Conservation (phyloP, 1,284 basidiomycete genomes). For the Apiotrichum brassicae region DNA sequence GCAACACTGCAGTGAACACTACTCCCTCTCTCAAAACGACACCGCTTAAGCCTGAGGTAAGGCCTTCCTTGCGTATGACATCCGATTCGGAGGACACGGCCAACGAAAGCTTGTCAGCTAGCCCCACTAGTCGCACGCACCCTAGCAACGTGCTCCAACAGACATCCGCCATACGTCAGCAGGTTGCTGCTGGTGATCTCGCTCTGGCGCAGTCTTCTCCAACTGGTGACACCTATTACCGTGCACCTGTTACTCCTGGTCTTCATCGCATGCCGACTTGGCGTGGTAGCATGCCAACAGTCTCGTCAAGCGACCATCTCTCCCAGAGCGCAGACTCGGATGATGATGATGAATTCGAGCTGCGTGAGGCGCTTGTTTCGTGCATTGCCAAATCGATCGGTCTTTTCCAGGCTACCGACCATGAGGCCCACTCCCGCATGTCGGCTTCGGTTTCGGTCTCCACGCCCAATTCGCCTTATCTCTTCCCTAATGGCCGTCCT, state of each 20-base stretch:
- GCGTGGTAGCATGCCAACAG: conserved; percentile 5
- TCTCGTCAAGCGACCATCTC: background rate
- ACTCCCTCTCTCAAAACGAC: conserved; percentile 20
- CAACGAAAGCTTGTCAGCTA: background rate
- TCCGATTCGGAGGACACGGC: conserved; percentile 9
- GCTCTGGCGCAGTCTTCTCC: conserved; percentile 47
- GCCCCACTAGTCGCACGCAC: conserved; percentile 7
- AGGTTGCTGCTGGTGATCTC: conserved; percentile 51
- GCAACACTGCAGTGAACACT: no score
- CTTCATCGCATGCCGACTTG: conserved; percentile 40
- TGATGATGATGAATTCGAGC: conserved; percentile 53
- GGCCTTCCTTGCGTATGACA: background rate
- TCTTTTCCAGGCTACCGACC: conserved; percentile 68
- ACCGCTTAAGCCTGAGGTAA: background rate
- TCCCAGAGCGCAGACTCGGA: conserved; percentile 9
- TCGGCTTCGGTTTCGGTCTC: conserved; percentile 21
- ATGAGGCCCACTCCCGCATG: conserved; percentile 11
- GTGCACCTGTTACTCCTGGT: conserved; percentile 40
- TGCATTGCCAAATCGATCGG: conserved; percentile 98
- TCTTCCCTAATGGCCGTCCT: conserved; percentile 35
- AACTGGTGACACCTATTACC: conserved; percentile 35
- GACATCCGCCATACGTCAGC: conserved; percentile 37
- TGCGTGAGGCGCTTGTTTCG: conserved; percentile 90
- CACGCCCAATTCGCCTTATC: conserved; percentile 42
- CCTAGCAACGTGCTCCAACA: conserved; percentile 23